These are phyloP conservation scores for Collariella sp. DNA, from an alignment of 495 filamentous ascomycete genomes.

Conservation along the genomic window DNA sequence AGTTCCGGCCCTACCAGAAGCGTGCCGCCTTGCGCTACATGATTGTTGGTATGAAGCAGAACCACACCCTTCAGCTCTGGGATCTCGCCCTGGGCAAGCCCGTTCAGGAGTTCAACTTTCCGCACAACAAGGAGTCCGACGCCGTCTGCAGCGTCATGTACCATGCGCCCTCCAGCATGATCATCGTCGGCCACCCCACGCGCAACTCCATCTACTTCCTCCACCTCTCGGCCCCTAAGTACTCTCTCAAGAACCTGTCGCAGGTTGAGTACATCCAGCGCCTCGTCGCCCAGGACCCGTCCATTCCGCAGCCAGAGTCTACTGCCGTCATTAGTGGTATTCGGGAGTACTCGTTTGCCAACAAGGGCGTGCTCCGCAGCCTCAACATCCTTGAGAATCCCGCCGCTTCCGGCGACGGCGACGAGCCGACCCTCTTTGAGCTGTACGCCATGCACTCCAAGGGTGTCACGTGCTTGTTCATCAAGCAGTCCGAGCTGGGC, in stretches of 20 bases:
- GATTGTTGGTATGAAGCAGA: conserved; percentile 96
- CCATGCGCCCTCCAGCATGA: conserved; percentile 79
- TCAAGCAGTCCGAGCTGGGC: conserved; percentile 81
- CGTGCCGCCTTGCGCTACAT: conserved; percentile 83
- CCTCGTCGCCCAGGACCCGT: conserved; percentile 60
- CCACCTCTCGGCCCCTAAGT: conserved; percentile 85
- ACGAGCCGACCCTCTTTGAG: conserved; percentile 67
- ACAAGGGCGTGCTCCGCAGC: conserved; percentile 82
- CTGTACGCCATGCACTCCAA: conserved; percentile 96
- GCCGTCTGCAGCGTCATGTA: conserved; percentile 94
- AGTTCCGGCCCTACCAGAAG: conserved; percentile 80
- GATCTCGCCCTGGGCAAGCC: conserved; percentile 91
- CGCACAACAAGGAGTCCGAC: conserved; percentile 93
- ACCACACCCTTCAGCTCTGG: conserved; percentile 98
- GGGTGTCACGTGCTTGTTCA: conserved; percentile 75
- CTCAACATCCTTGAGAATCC: conserved; percentile 70
- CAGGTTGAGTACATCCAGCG: conserved; percentile 80
- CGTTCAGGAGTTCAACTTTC: conserved; percentile 93
- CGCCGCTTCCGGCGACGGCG: conserved; percentile 42
- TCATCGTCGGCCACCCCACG: conserved; percentile 91
- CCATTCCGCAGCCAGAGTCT: conserved; percentile 73
- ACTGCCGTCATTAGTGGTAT: conserved; percentile 95
- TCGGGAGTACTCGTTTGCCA: conserved; percentile 83
- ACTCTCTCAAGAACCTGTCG: conserved; percentile 67
- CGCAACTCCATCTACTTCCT: conserved; percentile 96